Evolutionary conservation across 2,329 filamentous ascomycete species (phyloP).

Genomic region (Penicillium paneum): DNA sequence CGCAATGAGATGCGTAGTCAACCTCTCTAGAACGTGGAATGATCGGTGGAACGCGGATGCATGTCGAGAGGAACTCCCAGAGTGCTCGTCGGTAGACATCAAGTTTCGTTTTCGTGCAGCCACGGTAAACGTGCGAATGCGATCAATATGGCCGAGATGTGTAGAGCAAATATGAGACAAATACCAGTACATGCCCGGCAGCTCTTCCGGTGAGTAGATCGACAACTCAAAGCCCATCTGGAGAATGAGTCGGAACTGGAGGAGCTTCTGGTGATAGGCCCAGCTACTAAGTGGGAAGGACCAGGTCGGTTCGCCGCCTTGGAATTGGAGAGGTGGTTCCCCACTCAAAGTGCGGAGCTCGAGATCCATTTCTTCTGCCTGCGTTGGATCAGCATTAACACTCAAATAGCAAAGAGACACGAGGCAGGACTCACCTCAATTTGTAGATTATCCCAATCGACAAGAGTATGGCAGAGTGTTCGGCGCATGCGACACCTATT

Average conservation of each 20-base stretch:
- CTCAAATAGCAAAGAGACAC: neutral
- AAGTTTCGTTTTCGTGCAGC: constrained; percentile 30
- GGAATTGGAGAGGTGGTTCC: constrained; percentile 58
- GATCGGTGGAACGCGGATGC: constrained; percentile 38
- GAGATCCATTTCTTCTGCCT: constrained; percentile 68
- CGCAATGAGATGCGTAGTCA: constrained; percentile 63
- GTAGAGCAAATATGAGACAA: constrained; percentile 70
- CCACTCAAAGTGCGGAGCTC: constrained; percentile 60
- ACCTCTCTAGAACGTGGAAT: constrained; percentile 55
- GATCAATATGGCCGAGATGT: constrained; percentile 65
- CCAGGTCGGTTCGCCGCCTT: constrained; percentile 56
- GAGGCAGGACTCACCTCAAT: constrained; percentile 55
- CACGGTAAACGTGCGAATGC: constrained; percentile 65
- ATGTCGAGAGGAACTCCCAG: constrained; percentile 20
- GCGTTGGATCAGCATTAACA: constrained; percentile 7
- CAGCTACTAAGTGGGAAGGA: constrained; percentile 78
- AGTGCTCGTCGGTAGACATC: constrained; percentile 4
- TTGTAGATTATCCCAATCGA: constrained; percentile 81
- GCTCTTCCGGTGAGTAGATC: constrained; percentile 81
- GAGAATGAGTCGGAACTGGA: constrained; percentile 79
- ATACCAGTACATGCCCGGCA: constrained; percentile 89
- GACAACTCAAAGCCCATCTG: constrained; percentile 93
- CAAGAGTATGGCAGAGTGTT: constrained; percentile 77
- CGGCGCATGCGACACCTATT: constrained; percentile 88
- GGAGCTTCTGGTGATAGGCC: constrained; percentile 87